Base-by-base conservation (phyloP, 2,329 filamentous ascomycete species). In the Mycosphaerella arachidis region DNA sequence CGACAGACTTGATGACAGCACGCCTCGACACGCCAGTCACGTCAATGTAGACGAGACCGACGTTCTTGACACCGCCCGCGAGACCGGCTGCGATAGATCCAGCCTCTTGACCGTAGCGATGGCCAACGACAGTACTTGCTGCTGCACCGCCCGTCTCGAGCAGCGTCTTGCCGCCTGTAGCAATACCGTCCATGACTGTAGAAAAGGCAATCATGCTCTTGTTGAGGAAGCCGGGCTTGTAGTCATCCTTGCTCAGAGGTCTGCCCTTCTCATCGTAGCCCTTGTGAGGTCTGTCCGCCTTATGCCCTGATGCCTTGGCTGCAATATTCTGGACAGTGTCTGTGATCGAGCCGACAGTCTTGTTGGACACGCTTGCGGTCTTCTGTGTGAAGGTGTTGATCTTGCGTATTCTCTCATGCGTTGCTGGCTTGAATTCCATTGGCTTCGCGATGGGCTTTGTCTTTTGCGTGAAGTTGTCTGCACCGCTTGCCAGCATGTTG, bases 181-280 rank as follows among this genome's bases (percentile, higher is more conserved):
- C 92, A 60, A 97, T 89, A 40, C 94, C 94, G 70, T 99, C 94
- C 27, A 92, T 90, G 48, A 99, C 85, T 0, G 94, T 99, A 43
- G 89, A 91, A 74, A 97, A 97, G 0, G 94, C 94, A 79, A 99
- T 97, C 79, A 99, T 80, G 63, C 88, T 92, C 81, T 96, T 97
- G 78, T 99, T 99, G 66, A 99, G 78, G 31, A 99, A 78, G 5
- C 94, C 93, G 0, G 94, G 93, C 76, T 96, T 96, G 77, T 94
- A 95, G 18, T 79, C 76, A 18, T 79, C 74, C 7, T 73, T 68
- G 29, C 60, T 57, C 43, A 80, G 75, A 4, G 82, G 81, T 55
- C 86, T 86, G 37, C 90, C 90, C 62, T 92, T 85, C 60, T 86
- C 84, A 60, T 90, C 90, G 60, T 82, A 84, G 1, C 87, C 86